Evolutionary conservation across 2,329 filamentous ascomycete species (phyloP).

Genomic region (Epichloe sp.): DNA sequence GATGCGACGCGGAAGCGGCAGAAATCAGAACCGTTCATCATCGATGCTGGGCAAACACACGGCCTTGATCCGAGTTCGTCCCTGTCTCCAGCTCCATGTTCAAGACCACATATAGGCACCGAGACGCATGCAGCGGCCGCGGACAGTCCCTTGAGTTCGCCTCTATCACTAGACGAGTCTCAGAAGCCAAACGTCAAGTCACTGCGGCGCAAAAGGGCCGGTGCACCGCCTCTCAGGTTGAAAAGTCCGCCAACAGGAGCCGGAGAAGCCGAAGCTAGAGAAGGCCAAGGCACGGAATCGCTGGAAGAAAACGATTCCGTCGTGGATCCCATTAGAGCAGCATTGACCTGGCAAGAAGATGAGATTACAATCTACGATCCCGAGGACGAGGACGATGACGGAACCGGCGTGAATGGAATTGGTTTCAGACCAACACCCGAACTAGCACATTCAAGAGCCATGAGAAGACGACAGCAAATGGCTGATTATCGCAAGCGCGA

Average conservation of each 20-base stretch:
- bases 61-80: background rate
- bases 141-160: background rate
- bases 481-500: slow-evolving; percentile 49
- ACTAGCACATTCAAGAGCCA: slow-evolving; percentile 41
- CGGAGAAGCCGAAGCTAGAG: background rate
- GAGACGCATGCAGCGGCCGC: background rate
- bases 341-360: slow-evolving; percentile 54
- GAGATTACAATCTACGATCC: slow-evolving; percentile 56
- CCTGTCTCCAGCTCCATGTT: background rate
- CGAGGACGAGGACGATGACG: slow-evolving; percentile 52
- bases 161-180: background rate
- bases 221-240: slow-evolving; percentile 25
- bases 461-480: slow-evolving; percentile 47
- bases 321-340: slow-evolving; percentile 41
- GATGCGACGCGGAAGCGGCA: slow-evolving; percentile 6
- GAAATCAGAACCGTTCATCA: slow-evolving; percentile 1
- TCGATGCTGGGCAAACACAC: slow-evolving; percentile 3
- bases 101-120: background rate
- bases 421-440: slow-evolving; percentile 53
- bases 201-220: slow-evolving; percentile 20
- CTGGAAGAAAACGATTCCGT: slow-evolving; percentile 23
- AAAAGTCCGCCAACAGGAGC: slow-evolving; percentile 12
- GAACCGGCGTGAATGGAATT: slow-evolving; percentile 53
- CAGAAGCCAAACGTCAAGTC: slow-evolving; percentile 13
- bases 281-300: slow-evolving; percentile 1